Conservation (phyloP, 345 rosid genomes). For the Abelmoschus esculentus region DNA sequence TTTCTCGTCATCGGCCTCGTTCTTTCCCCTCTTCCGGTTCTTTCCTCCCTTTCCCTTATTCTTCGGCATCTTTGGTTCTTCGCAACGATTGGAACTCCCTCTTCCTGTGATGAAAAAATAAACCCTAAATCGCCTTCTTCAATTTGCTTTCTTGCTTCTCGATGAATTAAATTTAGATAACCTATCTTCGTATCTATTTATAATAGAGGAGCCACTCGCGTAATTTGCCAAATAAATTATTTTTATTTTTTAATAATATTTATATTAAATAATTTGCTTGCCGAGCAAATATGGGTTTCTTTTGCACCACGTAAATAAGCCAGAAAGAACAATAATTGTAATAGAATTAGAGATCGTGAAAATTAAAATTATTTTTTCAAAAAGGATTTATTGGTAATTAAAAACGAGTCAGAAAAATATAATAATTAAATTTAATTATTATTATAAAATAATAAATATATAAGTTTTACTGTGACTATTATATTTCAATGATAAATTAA, state of each 20-base stretch:
- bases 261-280: background rate
- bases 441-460: no score
- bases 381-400: no score
- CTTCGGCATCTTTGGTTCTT: conserved; percentile 40
- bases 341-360: background rate
- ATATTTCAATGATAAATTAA: no score
- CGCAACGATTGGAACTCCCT: background rate
- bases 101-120: background rate
- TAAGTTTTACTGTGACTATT: no score
- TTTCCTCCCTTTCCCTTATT: conserved; percentile 71
- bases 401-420: no score
- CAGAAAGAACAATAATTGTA: background rate
- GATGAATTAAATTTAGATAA: background rate
- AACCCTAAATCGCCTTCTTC: background rate
- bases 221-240: background rate
- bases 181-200: background rate
- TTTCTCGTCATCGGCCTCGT: conserved; percentile 57
- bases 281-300: no score
- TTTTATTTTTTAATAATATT: background rate
- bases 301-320: no score
- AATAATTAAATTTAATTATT: no score
- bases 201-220: background rate
- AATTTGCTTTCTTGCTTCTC: background rate
- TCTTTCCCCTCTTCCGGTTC: conserved; percentile 62
- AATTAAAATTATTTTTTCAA: no score